Evolutionary conservation across 2,329 filamentous ascomycete genomes (phyloP), one percentile per base, ranked within the genome.

Genomic region (Akanthomyces dipterigenus): DNA sequence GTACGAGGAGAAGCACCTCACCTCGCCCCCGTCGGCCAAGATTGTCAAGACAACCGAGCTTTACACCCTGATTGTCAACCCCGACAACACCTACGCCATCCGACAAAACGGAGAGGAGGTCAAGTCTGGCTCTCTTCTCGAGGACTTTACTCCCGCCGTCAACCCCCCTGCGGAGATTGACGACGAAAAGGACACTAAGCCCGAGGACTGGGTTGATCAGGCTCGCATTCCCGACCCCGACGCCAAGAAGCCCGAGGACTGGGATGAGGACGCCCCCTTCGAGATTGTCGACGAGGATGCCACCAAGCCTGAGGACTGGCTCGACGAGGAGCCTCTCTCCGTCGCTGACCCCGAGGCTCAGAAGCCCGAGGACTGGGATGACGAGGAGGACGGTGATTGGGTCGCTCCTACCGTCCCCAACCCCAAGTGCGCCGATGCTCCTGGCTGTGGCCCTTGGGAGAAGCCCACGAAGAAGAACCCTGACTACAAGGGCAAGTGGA

Each of bases 311-410:
- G 93, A 91, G 68, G 95, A 98, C 79, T 99, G 95, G 95, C 88
- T 99, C 65, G 93, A 92, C 76, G 81, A 92, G 65, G 95, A 98
- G 82, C 85, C 93, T 66, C 78, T 84, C 65, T 89, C 85, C 67
- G 81, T 98, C 64, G 85, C 93, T 62, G 95, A 99, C 80, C 95
- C 95, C 61, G 92, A 96, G 80, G 92, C 93, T 56, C 83, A 90
- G 81, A 99, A 98, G 88, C 95, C 95, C 65, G 93, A 96, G 80
- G 95, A 98, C 75, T 99, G 95, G 95, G 93, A 97, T 79, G 93
- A 99, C 63, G 95, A 99, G 82, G 95, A 99, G 81, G 95, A 99
- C 76, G 95, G 95, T 76, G 95, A 99, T 82, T 99, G 93, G 92
- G 77, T 96, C 68, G 80, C 93, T 57, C 95, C 93, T 62, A 92